Evolutionary conservation across 768 basidiomycete species (phyloP).

Genomic region (Termitomyces titanicus): DNA sequence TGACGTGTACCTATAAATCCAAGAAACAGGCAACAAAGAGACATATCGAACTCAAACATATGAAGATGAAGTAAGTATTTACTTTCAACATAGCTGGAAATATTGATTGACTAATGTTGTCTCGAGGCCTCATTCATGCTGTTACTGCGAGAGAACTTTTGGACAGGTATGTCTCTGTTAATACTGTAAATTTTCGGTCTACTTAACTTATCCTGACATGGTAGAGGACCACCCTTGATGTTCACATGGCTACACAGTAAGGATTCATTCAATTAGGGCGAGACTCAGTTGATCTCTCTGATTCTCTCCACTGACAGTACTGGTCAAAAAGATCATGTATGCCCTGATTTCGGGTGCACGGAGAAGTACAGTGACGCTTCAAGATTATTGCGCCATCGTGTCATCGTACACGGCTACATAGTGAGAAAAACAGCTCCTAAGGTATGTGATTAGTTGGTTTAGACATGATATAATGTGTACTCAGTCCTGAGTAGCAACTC

Average conservation of each 20-base stretch:
- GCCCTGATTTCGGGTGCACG: conserved; percentile 13
- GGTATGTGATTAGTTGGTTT: background rate
- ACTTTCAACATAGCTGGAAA: background rate
- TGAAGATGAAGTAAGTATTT: conserved; percentile 16
- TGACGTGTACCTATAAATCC: conserved; percentile 13
- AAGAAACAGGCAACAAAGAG: conserved; percentile 22
- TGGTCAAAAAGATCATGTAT: conserved; percentile 14
- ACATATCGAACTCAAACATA: conserved; percentile 21
- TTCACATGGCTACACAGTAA: conserved; percentile 21
- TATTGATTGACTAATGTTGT: background rate
- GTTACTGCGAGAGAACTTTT: conserved; percentile 13
- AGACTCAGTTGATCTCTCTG: background rate
- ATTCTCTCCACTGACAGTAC: conserved; percentile 8
- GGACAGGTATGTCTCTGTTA: conserved; percentile 13
- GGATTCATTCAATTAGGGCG: background rate
- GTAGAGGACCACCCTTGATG: conserved; percentile 20
- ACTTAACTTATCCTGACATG: background rate
- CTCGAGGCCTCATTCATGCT: conserved; percentile 15
- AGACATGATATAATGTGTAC: background rate
- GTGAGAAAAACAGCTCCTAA: conserved; percentile 17
- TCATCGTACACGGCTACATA: conserved; percentile 15
- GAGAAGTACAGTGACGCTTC: conserved; percentile 21
- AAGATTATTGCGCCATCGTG: conserved; percentile 18
- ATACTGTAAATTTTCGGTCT: background rate
- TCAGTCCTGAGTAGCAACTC: conserved; percentile 1